Evolutionary conservation across 2,329 filamentous ascomycete genomes (phyloP).

Genomic region (Cordyceps pruinosa): DNA sequence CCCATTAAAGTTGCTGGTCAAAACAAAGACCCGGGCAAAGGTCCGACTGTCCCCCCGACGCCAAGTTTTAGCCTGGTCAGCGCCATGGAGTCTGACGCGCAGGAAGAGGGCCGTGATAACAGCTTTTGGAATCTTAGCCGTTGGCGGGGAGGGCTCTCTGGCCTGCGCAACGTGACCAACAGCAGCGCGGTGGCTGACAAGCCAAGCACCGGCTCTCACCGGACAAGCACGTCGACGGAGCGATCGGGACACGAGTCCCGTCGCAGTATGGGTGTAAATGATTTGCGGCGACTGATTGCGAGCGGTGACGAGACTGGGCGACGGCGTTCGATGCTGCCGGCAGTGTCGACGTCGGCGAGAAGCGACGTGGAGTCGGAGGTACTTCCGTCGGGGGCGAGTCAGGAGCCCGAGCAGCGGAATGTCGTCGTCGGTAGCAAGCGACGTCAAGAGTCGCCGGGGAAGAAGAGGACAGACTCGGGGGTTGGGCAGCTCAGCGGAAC

Average conservation of each 20-base stretch:
- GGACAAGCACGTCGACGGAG: slow-evolving; percentile 28
- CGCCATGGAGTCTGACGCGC: slow-evolving; percentile 27
- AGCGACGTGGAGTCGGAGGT: slow-evolving; percentile 18
- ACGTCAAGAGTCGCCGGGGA: slow-evolving; percentile 17
- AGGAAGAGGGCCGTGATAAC: slow-evolving; percentile 35
- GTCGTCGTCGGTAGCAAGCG: slow-evolving; percentile 4
- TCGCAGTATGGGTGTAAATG: slow-evolving; percentile 24
- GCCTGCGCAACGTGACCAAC: slow-evolving; percentile 25
- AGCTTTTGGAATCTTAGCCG: slow-evolving; percentile 52
- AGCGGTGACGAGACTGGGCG: slow-evolving; percentile 21
- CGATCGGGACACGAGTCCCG: slow-evolving; percentile 23
- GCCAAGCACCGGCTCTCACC: slow-evolving; percentile 11
- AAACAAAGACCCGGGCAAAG: slow-evolving; percentile 18
- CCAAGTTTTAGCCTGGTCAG: slow-evolving; percentile 48
- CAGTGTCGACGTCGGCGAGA: slow-evolving; percentile 14
- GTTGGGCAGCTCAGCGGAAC: slow-evolving; percentile 26
- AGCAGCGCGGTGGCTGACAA: slow-evolving; percentile 18
- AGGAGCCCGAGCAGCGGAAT: slow-evolving; percentile 11
- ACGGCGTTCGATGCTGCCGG: slow-evolving; percentile 25
- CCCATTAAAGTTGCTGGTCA: slow-evolving; percentile 13
- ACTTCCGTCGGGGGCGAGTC: slow-evolving; percentile 16
- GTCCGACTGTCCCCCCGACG: slow-evolving; percentile 37
- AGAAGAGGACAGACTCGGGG: slow-evolving; percentile 29
- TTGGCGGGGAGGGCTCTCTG: slow-evolving; percentile 40
- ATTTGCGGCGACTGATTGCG: slow-evolving; percentile 20